Evolutionary conservation across 164 flowering plant genomes (phyloP).

Genomic region (Echeveria elegans): DNA sequence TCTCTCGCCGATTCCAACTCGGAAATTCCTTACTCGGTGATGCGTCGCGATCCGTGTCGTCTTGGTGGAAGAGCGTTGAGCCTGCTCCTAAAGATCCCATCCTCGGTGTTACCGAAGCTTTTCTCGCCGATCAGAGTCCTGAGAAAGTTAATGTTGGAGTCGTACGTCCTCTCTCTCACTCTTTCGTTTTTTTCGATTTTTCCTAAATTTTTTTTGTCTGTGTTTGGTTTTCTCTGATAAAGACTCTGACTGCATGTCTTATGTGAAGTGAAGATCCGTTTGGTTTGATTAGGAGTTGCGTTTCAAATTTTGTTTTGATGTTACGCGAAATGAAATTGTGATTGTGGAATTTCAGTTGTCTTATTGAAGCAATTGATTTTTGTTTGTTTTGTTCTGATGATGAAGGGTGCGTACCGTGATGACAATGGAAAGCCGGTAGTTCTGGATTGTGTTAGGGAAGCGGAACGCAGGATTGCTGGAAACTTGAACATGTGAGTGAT

Average conservation of each 20-base stretch:
- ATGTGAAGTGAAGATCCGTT: too few relatives aligned
- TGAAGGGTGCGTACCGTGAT: conserved; percentile 91
- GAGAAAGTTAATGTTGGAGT: conserved; percentile 91
- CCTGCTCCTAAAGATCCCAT: conserved; percentile 91
- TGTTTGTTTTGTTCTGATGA: background rate
- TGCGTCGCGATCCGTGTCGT: conserved; percentile 45
- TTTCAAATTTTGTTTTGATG: too few relatives aligned
- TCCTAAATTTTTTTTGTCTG: background rate
- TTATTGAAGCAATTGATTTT: background rate
- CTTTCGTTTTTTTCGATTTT: too few relatives aligned
- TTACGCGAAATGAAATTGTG: too few relatives aligned
- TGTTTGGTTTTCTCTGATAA: background rate
- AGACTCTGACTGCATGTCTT: too few relatives aligned
- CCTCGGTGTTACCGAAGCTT: conserved; percentile 94
- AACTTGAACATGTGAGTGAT: conserved; percentile 60
- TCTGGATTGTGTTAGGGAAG: conserved; percentile 87
- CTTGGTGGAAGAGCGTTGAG: conserved; percentile 77
- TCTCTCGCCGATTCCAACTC: background rate
- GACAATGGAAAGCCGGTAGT: conserved; percentile 96
- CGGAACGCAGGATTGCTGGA: conserved; percentile 82
- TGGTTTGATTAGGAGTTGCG: too few relatives aligned
- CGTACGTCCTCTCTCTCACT: conserved; percentile 34
- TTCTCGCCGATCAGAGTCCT: conserved; percentile 73
- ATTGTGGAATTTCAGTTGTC: too few relatives aligned
- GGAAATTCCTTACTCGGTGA: background rate